Evolutionary conservation across 1,284 basidiomycete species (phyloP).

Genomic region (Heliocybe sulcata): DNA sequence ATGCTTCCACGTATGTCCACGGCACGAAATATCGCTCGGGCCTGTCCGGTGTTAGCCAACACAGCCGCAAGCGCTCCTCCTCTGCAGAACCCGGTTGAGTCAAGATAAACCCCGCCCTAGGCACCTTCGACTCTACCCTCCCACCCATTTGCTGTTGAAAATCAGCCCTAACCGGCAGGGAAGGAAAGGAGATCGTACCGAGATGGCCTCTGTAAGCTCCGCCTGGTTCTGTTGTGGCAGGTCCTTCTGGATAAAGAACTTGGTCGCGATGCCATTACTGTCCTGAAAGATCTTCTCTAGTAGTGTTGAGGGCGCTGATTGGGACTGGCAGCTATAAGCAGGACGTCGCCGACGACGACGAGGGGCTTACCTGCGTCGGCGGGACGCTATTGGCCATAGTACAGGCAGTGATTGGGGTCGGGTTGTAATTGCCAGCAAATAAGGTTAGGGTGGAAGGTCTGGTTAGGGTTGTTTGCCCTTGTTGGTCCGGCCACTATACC

Average conservation of each 20-base stretch:
- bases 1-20: conserved; percentile 71
- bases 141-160: conserved; percentile 54
- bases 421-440: conserved; percentile 7
- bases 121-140: conserved; percentile 68
- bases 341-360: conserved; percentile 1
- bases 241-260: conserved; percentile 78
- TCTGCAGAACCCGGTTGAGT: conserved; percentile 61
- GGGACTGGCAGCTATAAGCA: neutral
- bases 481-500: neutral
- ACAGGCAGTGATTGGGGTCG: conserved; percentile 16
- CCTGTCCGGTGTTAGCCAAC: conserved; percentile 57
- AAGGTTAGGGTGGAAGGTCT: conserved; percentile 22
- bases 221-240: conserved; percentile 59
- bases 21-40: conserved; percentile 73
- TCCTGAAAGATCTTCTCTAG: conserved; percentile 61
- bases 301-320: neutral
- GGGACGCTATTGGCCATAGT: neutral
- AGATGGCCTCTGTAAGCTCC: conserved; percentile 61
- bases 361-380: conserved; percentile 2
- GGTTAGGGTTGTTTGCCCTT: conserved; percentile 2
- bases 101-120: conserved; percentile 64
- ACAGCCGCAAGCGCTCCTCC: conserved; percentile 61
- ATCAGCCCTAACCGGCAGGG: conserved; percentile 5
- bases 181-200: conserved; percentile 33
- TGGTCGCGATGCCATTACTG: conserved; percentile 52